These are phyloP conservation scores for Taxawa tesnikishii DNA, from an alignment of 2,329 filamentous ascomycete species.

Conservation along the genomic window DNA sequence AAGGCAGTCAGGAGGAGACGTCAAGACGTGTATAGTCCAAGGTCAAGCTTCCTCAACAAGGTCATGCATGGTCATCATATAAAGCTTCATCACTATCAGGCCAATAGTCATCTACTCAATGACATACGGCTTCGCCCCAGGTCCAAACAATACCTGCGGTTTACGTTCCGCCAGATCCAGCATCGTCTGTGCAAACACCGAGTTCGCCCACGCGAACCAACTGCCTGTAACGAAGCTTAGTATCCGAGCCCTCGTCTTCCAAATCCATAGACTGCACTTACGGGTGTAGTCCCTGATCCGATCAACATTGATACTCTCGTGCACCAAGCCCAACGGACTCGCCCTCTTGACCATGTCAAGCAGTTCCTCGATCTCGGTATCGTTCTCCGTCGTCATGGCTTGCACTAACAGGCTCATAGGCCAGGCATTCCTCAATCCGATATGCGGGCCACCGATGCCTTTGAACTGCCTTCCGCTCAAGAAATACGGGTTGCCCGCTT, in stretches of 20 bases:
- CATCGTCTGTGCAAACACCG: conserved; percentile 86
- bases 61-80: too few species aligned
- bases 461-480: conserved; percentile 63
- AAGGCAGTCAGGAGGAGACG: too few species aligned
- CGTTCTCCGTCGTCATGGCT: conserved; percentile 75
- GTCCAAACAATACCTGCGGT: conserved; percentile 72
- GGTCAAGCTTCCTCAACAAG: too few species aligned
- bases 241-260: too few species aligned
- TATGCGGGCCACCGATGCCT: conserved; percentile 76
- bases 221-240: conserved; percentile 39
- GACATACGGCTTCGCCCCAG: conserved; percentile 47
- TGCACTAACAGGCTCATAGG: conserved; percentile 91
- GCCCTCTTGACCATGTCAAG: conserved; percentile 64
- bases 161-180: conserved; percentile 80
- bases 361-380: conserved; percentile 66
- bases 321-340: conserved; percentile 66
- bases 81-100: too few species aligned
- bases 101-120: conserved; percentile 19
- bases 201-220: conserved; percentile 98
- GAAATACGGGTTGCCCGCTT: conserved; percentile 77
- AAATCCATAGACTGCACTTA: conserved; percentile 29
- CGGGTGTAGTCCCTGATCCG: conserved; percentile 59
- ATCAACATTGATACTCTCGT: conserved; percentile 86
- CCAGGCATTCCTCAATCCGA: conserved; percentile 87
- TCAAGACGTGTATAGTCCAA: too few species aligned